phyloP scores from a whole-genome alignment of 768 basidiomycete genomes.

The Hebeloma cylindrosporum region DNA sequence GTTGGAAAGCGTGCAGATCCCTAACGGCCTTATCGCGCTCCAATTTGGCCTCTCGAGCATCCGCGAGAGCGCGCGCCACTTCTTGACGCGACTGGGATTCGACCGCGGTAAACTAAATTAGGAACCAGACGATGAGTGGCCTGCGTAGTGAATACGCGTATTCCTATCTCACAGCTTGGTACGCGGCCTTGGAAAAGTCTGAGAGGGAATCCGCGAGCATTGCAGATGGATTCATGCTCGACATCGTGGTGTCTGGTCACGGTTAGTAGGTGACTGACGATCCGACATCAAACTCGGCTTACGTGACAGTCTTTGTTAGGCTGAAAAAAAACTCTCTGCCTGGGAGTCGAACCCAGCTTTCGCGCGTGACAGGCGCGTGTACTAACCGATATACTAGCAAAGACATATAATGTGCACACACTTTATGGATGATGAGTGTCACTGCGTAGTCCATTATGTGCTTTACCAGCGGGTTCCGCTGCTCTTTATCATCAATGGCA shows the following conservation, averaged over 20 bases:
- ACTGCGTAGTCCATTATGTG: too few relatives aligned
- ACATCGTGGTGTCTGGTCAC: constrained; percentile 1
- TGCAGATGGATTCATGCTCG: constrained; percentile 25
- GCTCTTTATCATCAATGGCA: too few relatives aligned
- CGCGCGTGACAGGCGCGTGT: too few relatives aligned
- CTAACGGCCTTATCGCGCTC: constrained; percentile 51
- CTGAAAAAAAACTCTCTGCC: too few relatives aligned
- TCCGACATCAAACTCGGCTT: too few relatives aligned
- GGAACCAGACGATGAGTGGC: background rate
- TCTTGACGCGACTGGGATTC: constrained; percentile 58
- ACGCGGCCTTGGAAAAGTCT: constrained; percentile 30
- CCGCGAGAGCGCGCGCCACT: constrained; percentile 46
- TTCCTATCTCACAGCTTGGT: constrained; percentile 26
- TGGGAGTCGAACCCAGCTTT: too few relatives aligned
- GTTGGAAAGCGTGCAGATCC: constrained; percentile 41
- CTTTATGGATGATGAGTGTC: too few relatives aligned
- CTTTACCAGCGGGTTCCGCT: too few relatives aligned
- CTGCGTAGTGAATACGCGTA: background rate
- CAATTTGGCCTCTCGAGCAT: constrained; percentile 45
- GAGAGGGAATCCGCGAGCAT: constrained; percentile 30
- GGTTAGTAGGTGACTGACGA: background rate
- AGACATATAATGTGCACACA: too few relatives aligned
- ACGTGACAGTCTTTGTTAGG: too few relatives aligned
- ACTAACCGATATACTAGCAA: too few relatives aligned
- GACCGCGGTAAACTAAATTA: constrained; percentile 48